phyloP scores from a whole-genome alignment of 2,329 filamentous ascomycete species.

The Fusarium duplospermum region DNA sequence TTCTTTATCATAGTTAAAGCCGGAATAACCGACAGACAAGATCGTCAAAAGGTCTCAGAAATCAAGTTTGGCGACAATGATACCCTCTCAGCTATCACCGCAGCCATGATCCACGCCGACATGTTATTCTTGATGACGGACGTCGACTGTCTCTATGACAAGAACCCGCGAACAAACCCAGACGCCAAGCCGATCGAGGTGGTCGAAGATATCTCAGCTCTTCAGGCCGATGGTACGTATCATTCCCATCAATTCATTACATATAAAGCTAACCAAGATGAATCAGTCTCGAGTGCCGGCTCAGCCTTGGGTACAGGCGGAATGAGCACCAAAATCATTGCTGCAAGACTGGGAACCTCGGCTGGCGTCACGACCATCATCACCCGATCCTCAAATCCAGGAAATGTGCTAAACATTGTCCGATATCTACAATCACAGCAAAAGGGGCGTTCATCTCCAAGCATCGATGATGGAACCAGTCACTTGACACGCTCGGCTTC shows the following conservation, averaged over 20 bases:
- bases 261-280: not conserved
- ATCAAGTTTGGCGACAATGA: conserved; percentile 99
- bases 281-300: conserved; percentile 83
- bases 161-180: conserved; percentile 87
- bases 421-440: conserved; percentile 62
- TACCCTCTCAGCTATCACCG: conserved; percentile 94
- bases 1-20: too few relatives aligned
- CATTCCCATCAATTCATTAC: not conserved
- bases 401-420: conserved; percentile 90
- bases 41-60: too few relatives aligned
- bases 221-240: conserved; percentile 81
- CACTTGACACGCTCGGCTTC: conserved; percentile 54
- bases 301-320: conserved; percentile 92
- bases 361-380: conserved; percentile 97
- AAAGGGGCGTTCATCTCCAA: conserved; percentile 30
- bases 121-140: conserved; percentile 99
- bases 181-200: conserved; percentile 92
- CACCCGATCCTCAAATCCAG: conserved; percentile 91
- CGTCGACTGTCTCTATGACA: conserved; percentile 96
- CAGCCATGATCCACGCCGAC: conserved; percentile 96
- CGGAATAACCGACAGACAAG: too few relatives aligned
- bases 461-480: conserved; percentile 47
- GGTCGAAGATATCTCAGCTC: conserved; percentile 85
- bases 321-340: conserved; percentile 98
- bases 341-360: conserved; percentile 89